Percentiles rank a stretch among this genome's conserved stretches.
Conservation (phyloP, 345 rosid genomes). For the Rhodomyrtus tomentosa region DNA sequence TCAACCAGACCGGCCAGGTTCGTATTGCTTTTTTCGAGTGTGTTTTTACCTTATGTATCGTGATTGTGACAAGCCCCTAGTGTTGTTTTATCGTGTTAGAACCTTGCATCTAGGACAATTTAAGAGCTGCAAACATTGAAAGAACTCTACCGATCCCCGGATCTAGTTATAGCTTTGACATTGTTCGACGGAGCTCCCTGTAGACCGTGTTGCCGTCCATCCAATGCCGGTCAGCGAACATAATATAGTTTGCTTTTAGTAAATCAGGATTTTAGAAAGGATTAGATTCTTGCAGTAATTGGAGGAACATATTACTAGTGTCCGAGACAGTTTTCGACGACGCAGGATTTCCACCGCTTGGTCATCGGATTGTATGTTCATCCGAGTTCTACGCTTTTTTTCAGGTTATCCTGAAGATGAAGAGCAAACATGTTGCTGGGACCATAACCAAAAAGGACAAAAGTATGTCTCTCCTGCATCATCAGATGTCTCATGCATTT, state of each 20-base stretch:
- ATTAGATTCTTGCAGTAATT: background rate
- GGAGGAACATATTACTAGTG: background rate
- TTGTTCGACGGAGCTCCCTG: background rate
- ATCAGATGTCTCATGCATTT: background rate
- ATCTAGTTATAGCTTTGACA: background rate
- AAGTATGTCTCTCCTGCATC: constrained; percentile 24
- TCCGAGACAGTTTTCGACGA: background rate
- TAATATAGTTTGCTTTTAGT: background rate
- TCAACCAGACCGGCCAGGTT: constrained; percentile 54
- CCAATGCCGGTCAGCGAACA: background rate
- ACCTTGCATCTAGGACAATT: background rate
- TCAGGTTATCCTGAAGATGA: constrained; percentile 83
- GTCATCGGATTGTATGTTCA: background rate
- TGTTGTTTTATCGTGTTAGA: background rate
- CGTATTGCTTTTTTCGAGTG: background rate
- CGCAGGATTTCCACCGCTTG: background rate
- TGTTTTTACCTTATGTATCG: background rate
- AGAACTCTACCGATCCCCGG: background rate
- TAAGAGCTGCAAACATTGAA: background rate
- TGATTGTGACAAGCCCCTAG: background rate
- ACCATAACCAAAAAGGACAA: constrained; percentile 85
- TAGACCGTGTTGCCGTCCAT: background rate
- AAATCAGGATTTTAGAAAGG: background rate
- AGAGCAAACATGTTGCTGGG: constrained; percentile 76
- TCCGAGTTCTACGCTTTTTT: background rate